Evolutionary conservation across 2,329 filamentous ascomycete genomes (phyloP), one percentile per base, ranked within the genome.

Genomic region (Fusarium multiceps): DNA sequence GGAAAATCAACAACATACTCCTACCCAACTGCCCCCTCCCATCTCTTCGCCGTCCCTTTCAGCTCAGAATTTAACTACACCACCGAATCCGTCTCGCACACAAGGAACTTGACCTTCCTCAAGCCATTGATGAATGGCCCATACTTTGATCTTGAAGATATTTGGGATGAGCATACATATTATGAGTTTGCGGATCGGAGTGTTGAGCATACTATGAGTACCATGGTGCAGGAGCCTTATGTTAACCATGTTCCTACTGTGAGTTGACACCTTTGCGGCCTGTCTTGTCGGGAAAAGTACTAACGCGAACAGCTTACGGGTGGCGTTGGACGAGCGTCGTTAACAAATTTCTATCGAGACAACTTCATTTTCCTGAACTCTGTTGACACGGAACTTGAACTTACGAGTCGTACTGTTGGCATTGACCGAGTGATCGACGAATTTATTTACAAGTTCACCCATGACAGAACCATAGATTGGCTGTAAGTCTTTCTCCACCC

Each of bases 301-400:
- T 30, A 14, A 30, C 3, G 28, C 12, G 28, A 30, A 30, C 12
- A 85, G 81, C 76, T 89, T 66, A 90, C 89, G 0, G 92, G 92
- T 3, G 92, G 92, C 1, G 85, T 93, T 34, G 92, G 92, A 0
- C 85, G 92, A 20, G 80, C 82, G 3, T 80, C 81, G 2, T 80
- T 94, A 11, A 88, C 89, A 1, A 80, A 82, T 7, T 95, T 94
- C 74, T 94, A 94, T 78, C 84, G 85, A 1, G 76, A 93, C 66
- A 88, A 93, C 74, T 94, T 95, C 80, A 90, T 94, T 72, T 92
- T 90, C 75, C 88, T 84, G 61, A 95, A 94, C 67, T 88, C 92
- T 0, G 83, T 82, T 0, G 91, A 93, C 68, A 89, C 90, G 0
- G 81, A 82, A 6, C 81, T 94, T 4, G 89, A 93, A 72, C 85